phyloP scores from a whole-genome alignment of 1,284 basidiomycete species.

The Meira nashicola region DNA sequence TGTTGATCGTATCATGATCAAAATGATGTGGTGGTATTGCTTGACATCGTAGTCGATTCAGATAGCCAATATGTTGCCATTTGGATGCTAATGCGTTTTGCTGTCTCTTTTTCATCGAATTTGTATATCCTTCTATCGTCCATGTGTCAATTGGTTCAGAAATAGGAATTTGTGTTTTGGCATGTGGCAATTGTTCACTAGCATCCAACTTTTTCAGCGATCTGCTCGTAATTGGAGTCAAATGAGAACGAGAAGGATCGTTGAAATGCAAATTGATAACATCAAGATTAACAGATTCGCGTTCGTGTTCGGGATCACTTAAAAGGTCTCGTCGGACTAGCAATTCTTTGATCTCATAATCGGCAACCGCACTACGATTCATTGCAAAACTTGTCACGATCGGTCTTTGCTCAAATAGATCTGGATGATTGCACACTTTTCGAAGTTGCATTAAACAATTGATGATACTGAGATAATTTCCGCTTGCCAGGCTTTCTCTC shows the following conservation, averaged over 20 bases:
- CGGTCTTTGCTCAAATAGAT: constrained; percentile 89
- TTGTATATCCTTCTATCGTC: constrained; percentile 69
- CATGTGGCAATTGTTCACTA: constrained; percentile 63
- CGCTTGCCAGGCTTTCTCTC: constrained; percentile 75
- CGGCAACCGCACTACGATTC: constrained; percentile 70
- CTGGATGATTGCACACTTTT: constrained; percentile 78
- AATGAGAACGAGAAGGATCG: constrained; percentile 60
- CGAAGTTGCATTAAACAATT: constrained; percentile 93
- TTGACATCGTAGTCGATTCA: constrained; percentile 73
- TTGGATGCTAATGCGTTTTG: constrained; percentile 61
- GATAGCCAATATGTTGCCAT: constrained; percentile 67
- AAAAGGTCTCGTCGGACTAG: constrained; percentile 71
- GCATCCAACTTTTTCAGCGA: constrained; percentile 68
- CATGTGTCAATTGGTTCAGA: constrained; percentile 64
- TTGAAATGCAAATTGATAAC: constrained; percentile 61
- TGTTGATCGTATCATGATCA: constrained; percentile 52
- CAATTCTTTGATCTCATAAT: constrained; percentile 82
- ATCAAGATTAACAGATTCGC: constrained; percentile 62
- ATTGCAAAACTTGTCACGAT: constrained; percentile 89
- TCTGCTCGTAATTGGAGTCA: constrained; percentile 59
- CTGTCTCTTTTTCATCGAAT: constrained; percentile 61
- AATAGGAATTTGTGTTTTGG: constrained; percentile 30
- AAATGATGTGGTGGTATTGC: constrained; percentile 60
- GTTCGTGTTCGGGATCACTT: constrained; percentile 52
- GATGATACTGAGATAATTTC: constrained; percentile 75